A percentile compares a stretch with the other conserved stretches of the same genome.
These are phyloP conservation scores for Sporothrix curviconia DNA, from an alignment of 2,329 filamentous ascomycete species.

Conservation along the genomic window DNA sequence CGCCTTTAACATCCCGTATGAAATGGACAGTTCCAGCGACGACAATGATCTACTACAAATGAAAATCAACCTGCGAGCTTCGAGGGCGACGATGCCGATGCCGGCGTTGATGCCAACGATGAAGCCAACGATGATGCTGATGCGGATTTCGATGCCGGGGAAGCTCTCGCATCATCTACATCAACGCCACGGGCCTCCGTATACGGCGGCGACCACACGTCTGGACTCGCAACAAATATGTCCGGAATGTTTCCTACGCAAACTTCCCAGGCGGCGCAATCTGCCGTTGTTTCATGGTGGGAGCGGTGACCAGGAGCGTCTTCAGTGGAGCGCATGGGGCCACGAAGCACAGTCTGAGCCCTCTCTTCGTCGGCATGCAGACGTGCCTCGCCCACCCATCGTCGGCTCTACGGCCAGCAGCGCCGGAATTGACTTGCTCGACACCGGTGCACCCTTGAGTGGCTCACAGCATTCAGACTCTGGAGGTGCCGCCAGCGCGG, in stretches of 20 bases:
- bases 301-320: slow-evolving; percentile 21
- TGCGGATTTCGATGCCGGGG: neutral
- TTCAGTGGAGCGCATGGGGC: slow-evolving; percentile 28
- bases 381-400: neutral
- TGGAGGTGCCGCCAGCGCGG: slow-evolving; percentile 24
- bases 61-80: neutral
- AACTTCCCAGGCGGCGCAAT: slow-evolving; percentile 24
- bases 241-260: neutral
- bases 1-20: slow-evolving; percentile 51
- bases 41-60: slow-evolving; percentile 26
- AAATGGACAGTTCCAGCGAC: slow-evolving; percentile 34
- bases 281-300: slow-evolving; percentile 23
- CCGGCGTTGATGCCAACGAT: slow-evolving; percentile 7
- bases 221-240: neutral
- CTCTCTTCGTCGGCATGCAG: slow-evolving; percentile 23
- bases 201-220: slow-evolving; percentile 23
- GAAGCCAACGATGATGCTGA: neutral
- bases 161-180: slow-evolving; percentile 27
- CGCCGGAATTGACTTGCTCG: slow-evolving; percentile 7
- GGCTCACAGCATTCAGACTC: slow-evolving; percentile 22
- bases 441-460: neutral
- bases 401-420: no score
- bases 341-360: slow-evolving; percentile 33
- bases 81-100: neutral
- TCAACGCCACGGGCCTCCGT: slow-evolving; percentile 51